Percentiles rank a stretch among this genome's conserved stretches.
These are phyloP conservation scores for Citrus mangshanensis DNA, from an alignment of 345 rosid species.

Conservation along the genomic window DNA sequence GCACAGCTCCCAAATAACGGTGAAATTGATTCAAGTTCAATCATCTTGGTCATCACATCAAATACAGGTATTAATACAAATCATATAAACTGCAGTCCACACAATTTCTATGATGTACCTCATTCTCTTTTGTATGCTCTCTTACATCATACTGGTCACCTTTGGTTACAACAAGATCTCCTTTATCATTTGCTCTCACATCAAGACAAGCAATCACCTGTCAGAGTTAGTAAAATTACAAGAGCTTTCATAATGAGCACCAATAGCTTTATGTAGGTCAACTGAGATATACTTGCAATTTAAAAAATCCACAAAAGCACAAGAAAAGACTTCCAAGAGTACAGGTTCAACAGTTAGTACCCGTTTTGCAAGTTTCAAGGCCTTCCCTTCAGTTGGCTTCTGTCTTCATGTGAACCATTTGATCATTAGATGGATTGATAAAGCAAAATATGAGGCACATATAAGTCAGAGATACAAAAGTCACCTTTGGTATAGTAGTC, in stretches of 20 bases:
- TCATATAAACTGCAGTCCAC: background rate
- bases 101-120: slow-evolving; percentile 42
- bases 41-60: background rate
- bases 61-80: background rate
- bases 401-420: slow-evolving; percentile 57
- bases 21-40: background rate
- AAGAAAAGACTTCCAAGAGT: background rate
- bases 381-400: slow-evolving; percentile 73
- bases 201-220: slow-evolving; percentile 99
- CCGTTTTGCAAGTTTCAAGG: slow-evolving; percentile 90
- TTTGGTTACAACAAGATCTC: slow-evolving; percentile 98
- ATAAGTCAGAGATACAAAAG: slow-evolving; percentile 17
- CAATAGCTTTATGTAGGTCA: background rate
- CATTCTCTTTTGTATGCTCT: slow-evolving; percentile 74
- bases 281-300: background rate
- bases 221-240: slow-evolving; percentile 14
- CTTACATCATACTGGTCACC: slow-evolving; percentile 97
- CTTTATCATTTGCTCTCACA: slow-evolving; percentile 90
- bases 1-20: background rate
- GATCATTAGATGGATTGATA: slow-evolving; percentile 40
- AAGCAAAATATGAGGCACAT: slow-evolving; percentile 8
- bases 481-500: slow-evolving; percentile 53
- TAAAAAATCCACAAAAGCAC: background rate
- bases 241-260: slow-evolving; percentile 4
- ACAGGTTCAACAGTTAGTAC: slow-evolving; percentile 40